Percentiles rank a stretch among this genome's conserved stretches.
Conservation (phyloP, 2,329 filamentous ascomycete genomes). For the Zymoseptoria pseudotritici region DNA sequence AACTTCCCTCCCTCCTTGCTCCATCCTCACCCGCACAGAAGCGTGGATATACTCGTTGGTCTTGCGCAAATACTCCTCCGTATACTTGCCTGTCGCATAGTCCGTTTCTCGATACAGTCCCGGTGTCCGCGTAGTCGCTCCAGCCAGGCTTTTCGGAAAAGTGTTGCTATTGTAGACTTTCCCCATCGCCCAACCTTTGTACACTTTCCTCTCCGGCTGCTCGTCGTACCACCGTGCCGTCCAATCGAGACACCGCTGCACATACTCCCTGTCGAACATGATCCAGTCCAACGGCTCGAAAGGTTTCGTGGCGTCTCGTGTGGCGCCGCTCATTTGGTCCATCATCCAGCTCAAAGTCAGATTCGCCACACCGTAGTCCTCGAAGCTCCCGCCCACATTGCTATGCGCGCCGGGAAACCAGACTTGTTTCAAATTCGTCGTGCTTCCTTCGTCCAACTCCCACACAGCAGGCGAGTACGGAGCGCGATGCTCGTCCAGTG, state of each 20-base stretch:
- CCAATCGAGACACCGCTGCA: constrained; percentile 24
- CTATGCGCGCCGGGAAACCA: constrained; percentile 51
- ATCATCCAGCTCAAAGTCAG: constrained; percentile 38
- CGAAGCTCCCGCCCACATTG: constrained; percentile 44
- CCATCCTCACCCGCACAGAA: constrained; percentile 29
- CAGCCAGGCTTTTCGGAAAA: constrained; percentile 27
- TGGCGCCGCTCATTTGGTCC: constrained; percentile 31
- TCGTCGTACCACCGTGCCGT: constrained; percentile 19
- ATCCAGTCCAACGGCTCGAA: constrained; percentile 28
- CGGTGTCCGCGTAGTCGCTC: constrained; percentile 22
- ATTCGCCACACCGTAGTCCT: constrained; percentile 27
- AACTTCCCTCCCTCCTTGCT: constrained; percentile 24
- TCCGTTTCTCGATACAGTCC: constrained; percentile 26
- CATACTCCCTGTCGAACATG: constrained; percentile 29
- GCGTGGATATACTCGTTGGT: constrained; percentile 32
- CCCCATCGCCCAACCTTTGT: constrained; percentile 27
- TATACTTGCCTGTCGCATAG: constrained; percentile 21
- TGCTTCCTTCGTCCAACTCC: constrained; percentile 24
- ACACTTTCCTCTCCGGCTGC: constrained; percentile 9
- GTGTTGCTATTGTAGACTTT: constrained; percentile 30
- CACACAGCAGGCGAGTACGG: constrained; percentile 48
- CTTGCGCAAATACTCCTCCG: constrained; percentile 19
- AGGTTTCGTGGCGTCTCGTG: constrained; percentile 14
- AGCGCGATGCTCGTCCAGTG: constrained; percentile 45
- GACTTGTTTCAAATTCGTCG: constrained; percentile 41